These are phyloP conservation scores for Yamadazyma conglobata DNA, from an alignment of 1,139 yeast species.

Conservation along the genomic window DNA sequence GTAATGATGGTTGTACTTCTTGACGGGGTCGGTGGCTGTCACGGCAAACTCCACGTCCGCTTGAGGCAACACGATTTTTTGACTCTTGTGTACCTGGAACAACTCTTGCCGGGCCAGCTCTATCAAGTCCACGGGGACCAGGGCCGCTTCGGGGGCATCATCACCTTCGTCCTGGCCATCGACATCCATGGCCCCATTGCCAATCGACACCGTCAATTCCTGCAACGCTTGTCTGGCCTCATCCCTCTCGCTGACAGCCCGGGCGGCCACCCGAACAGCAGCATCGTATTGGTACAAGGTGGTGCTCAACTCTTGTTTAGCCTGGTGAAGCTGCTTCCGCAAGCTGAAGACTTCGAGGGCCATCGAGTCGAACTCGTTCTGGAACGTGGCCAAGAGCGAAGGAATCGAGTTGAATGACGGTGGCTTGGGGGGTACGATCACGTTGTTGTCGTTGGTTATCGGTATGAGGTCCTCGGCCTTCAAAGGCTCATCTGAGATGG, in stretches of 20 bases:
- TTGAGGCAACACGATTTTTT: conserved; percentile 31
- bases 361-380: conserved; percentile 86
- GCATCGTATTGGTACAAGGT: conserved; percentile 88
- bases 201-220: conserved; percentile 36
- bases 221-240: conserved; percentile 62
- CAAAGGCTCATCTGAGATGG: conserved; percentile 64
- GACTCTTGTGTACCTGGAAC: conserved; percentile 40
- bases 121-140: conserved; percentile 24
- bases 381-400: conserved; percentile 66
- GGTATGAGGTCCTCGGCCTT: conserved; percentile 55
- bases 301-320: conserved; percentile 70
- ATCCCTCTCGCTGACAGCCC: conserved; percentile 69
- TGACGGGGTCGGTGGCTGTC: conserved; percentile 7
- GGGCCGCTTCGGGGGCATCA: conserved; percentile 4
- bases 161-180: conserved; percentile 3
- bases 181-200: conserved; percentile 6
- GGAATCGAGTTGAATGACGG: conserved; percentile 72
- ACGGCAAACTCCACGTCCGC: conserved; percentile 2
- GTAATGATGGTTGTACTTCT: conserved; percentile 14
- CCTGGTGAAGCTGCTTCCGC: conserved; percentile 63
- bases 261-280: conserved; percentile 80
- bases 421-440: conserved; percentile 42
- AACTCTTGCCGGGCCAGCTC: conserved; percentile 34
- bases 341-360: conserved; percentile 78
- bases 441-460: conserved; percentile 25